phyloP scores from a whole-genome alignment of 441 rosid species.

The Gossypium aridum region DNA sequence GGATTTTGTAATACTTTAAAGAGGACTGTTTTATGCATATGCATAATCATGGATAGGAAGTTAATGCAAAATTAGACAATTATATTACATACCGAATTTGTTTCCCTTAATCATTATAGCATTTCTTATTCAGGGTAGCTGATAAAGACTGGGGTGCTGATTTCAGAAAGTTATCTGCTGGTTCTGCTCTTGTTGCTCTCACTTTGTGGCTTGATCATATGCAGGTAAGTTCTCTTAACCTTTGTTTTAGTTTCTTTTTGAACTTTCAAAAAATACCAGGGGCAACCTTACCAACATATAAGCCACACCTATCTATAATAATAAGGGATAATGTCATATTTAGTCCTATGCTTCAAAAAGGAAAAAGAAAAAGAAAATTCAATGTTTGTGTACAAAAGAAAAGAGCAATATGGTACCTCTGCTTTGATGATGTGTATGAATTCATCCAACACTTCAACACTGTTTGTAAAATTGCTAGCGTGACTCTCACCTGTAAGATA shows the following conservation, averaged over 20 bases:
- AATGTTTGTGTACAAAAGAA: not conserved
- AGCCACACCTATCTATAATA: not conserved
- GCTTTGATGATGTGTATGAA: not conserved
- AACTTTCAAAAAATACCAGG: not conserved
- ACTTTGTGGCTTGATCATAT: constrained; percentile 94
- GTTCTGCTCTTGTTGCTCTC: constrained; percentile 92
- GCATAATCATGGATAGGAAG: not conserved
- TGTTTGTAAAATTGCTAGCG: not conserved
- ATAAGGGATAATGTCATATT: not conserved
- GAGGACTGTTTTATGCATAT: not conserved
- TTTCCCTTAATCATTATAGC: constrained; percentile 12
- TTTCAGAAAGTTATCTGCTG: constrained; percentile 86
- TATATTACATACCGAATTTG: not conserved
- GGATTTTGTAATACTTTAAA: not conserved
- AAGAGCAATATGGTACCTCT: not conserved
- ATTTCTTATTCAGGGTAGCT: constrained; percentile 64
- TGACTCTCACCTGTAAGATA: not conserved
- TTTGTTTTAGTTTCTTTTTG: not conserved
- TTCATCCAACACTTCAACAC: not conserved
- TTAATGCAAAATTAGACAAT: not conserved
- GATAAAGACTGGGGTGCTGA: constrained; percentile 98
- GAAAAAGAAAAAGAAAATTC: not conserved
- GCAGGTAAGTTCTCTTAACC: constrained; percentile 59
- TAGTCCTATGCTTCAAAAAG: not conserved
- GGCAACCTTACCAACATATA: not conserved